Conservation (phyloP, 257 asterid genomes). For the Lavandula angustifolia region DNA sequence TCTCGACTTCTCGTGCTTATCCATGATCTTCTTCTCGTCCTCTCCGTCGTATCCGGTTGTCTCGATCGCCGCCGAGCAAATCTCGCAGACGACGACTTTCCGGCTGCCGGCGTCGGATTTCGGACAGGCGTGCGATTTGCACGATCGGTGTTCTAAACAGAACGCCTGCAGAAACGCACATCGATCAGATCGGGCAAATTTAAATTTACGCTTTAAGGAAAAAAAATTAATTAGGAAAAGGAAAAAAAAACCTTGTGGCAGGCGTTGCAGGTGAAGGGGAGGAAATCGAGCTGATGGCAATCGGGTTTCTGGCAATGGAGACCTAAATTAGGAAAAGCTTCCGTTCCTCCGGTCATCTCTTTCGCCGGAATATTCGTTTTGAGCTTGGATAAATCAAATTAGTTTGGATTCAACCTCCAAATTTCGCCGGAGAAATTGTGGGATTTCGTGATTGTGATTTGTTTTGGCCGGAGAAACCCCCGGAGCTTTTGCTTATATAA, state of each 20-base stretch:
- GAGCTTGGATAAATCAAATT: background rate
- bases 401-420: too few relatives aligned
- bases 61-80: constrained; percentile 70
- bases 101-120: constrained; percentile 65
- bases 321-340: constrained; percentile 88
- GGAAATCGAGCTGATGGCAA: constrained; percentile 87
- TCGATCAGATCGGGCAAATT: too few relatives aligned
- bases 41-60: constrained; percentile 55
- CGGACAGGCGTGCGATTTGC: constrained; percentile 71
- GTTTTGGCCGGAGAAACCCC: background rate
- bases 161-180: constrained; percentile 46
- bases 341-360: constrained; percentile 74
- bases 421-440: constrained; percentile 2
- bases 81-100: constrained; percentile 68
- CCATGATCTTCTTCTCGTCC: constrained; percentile 56
- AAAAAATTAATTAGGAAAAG: too few relatives aligned
- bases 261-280: constrained; percentile 78
- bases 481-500: constrained; percentile 13
- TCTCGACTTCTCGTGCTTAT: constrained; percentile 64
- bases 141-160: constrained; percentile 76
- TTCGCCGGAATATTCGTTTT: background rate
- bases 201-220: too few relatives aligned
- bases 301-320: constrained; percentile 70
- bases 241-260: constrained; percentile 46
- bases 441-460: background rate